Evolutionary conservation across 2,329 filamentous ascomycete genomes (phyloP), one percentile per base, ranked within the genome.

Genomic region (Aureobasidium sp.): DNA sequence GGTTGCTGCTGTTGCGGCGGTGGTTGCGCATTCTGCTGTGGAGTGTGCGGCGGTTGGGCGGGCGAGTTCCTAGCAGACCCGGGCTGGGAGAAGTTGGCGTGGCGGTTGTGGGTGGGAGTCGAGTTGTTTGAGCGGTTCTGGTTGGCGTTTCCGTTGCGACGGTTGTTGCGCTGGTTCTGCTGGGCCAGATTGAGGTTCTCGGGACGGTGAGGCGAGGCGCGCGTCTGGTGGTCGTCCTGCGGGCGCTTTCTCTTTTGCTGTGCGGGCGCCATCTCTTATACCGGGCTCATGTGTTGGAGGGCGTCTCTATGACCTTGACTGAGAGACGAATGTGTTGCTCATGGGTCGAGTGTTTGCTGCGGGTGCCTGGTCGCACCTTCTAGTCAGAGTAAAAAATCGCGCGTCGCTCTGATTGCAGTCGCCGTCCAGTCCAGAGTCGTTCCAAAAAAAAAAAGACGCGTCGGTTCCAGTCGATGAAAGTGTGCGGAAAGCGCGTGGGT

Each of bases 201-300:
- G 17, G 79, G 79, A 50, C 77, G 75, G 67, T 81, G 77, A 19
- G 79, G 79, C 60, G 79, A 81, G 40, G 77, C 77, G 60, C 79
- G 69, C 61, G 63, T 67, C 19, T 70, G 65, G 51, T 66, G 68
- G 60, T 77, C 73, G 64, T 79, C 76, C 54, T 77, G 70, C 15
- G 76, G 74, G 61, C 79, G 75, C 75, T 85, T 85, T 64, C 83
- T 77, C 75, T 85, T 86, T 58, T 75, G 74, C 64, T 73, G 73
- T 60, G 71, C 72, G 65, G 78, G 79, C 70, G 79, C 74, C 81
- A 83, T 83, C 7, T 29, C 21, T 50, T 9, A 29, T 29, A 23
- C n/a, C 17, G 23, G 3, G 4, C 7, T 17, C 46, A 49, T 50
- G 27, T 40, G 35, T 40, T 13, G 50, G 13, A 46, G 5, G 23